phyloP scores from a whole-genome alignment of 2,329 filamentous ascomycete genomes.

The Chaetomiaceae sp. region DNA sequence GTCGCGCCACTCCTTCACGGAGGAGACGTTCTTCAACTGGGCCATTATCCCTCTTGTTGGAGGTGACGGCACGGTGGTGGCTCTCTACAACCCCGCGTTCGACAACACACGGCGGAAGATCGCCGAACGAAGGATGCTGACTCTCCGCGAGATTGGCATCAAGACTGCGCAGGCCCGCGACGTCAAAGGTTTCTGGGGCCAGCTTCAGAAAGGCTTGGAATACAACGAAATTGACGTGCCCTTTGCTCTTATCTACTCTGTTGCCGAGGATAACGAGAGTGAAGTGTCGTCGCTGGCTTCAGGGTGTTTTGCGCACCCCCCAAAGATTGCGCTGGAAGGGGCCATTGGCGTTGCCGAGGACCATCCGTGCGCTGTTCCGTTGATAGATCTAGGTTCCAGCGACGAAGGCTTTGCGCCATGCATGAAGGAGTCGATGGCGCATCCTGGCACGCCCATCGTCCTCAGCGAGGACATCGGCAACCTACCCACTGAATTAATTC shows the following conservation, averaged over 20 bases:
- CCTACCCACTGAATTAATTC: constrained; percentile 57
- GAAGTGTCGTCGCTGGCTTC: constrained; percentile 68
- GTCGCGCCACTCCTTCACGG: constrained; percentile 59
- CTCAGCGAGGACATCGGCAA: constrained; percentile 62
- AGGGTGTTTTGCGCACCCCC: constrained; percentile 54
- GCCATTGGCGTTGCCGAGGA: constrained; percentile 60
- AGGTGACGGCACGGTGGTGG: constrained; percentile 65
- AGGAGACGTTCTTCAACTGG: constrained; percentile 81
- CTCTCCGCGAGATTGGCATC: constrained; percentile 70
- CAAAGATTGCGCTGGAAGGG: constrained; percentile 64
- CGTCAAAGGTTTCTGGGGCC: constrained; percentile 66
- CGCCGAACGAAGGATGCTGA: constrained; percentile 73
- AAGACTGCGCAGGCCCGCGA: constrained; percentile 66
- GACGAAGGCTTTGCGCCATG: constrained; percentile 69
- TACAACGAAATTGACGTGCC: constrained; percentile 71
- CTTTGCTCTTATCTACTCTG: constrained; percentile 71
- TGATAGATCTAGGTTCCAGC: constrained; percentile 63
- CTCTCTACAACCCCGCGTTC: constrained; percentile 73
- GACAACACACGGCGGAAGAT: constrained; percentile 75
- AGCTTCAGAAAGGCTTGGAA: constrained; percentile 62
- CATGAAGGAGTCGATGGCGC: constrained; percentile 67
- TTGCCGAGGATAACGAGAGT: constrained; percentile 63
- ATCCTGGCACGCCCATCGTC: constrained; percentile 58
- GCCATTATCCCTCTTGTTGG: constrained; percentile 73
- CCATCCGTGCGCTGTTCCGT: constrained; percentile 54